Base-by-base conservation (phyloP, 176 grass and related monocot genomes). In the Oryza meridionalis region DNA sequence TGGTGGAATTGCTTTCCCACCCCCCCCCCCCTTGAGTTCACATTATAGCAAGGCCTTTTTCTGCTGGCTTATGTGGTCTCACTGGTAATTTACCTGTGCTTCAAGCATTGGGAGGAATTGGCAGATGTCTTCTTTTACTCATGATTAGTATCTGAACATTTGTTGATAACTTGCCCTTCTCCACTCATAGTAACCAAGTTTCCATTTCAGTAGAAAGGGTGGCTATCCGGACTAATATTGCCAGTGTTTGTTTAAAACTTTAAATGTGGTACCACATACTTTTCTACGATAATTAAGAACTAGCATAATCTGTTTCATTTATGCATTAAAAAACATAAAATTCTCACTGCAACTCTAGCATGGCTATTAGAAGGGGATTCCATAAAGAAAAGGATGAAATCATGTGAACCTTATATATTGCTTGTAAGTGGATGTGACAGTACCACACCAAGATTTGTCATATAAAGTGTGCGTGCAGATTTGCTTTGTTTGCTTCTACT, bases 1-100 rank as follows among this genome's bases (percentile, higher is more conserved):
- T 80, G 35, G 84, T 80, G 84, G 84, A 42, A 43, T 86, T 67
- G 62, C 69, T 86, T 86, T 66, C 2, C 31, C 77, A 4, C 33
- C 1, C 33, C 33, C 70, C 31, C 69, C 80, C 77, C 2, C 31
- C 77, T 86, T 53, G 84, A 27, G 17, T 42, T 73, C 16, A 21
- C 33, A 24, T 45, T 70, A 51, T 49, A 62, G 25, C 35, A 69
- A 46, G 75, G 75, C n/a, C 44, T 29, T 68, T 80, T 75, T 81
- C 22, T 44, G 32, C 70, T 81, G 45, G 66, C 35, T 27, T 37
- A 42, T 81, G 32, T 67, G 45, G n/a, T 80, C 27, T 2, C 27
- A 16, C 16, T 53, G 42, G 69, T 74, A 74, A 81, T 81, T 68
- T 74, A 51, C 84, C 70, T 32, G n/a, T 81, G 44, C 22, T 67